Evolutionary conservation across 768 basidiomycete genomes (phyloP).

Genomic region (Holtermanniella nyarrowii): DNA sequence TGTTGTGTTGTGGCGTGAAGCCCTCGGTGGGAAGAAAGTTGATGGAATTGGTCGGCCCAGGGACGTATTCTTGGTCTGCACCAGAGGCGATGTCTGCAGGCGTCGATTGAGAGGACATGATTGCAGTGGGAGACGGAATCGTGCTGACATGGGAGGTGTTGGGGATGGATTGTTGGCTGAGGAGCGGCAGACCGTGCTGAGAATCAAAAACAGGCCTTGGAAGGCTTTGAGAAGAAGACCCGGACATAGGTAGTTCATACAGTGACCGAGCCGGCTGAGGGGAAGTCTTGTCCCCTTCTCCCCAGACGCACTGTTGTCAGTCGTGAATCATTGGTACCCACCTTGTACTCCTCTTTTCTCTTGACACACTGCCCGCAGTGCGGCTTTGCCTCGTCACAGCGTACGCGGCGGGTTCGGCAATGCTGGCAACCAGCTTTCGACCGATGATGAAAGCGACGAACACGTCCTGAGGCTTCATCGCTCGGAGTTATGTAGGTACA

Average conservation of each 20-base stretch:
- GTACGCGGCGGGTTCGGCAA: slow-evolving; percentile 3
- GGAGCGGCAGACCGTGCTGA: background rate
- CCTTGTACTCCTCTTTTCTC: background rate
- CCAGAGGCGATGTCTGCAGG: too few relatives aligned
- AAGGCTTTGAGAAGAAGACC: background rate
- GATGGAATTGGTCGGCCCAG: too few relatives aligned
- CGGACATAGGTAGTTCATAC: background rate
- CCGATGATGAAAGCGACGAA: slow-evolving; percentile 3
- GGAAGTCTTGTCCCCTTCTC: background rate
- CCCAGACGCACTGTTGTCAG: background rate
- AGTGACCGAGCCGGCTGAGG: background rate
- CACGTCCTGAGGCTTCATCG: background rate
- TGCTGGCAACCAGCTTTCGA: slow-evolving; percentile 2
- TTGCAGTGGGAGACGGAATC: too few relatives aligned
- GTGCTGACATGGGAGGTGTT: too few relatives aligned
- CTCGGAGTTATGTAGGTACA: background rate
- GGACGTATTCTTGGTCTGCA: too few relatives aligned
- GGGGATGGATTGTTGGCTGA: background rate
- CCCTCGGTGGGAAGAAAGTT: too few relatives aligned
- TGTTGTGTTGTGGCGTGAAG: too few relatives aligned
- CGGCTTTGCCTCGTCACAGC: slow-evolving; percentile 6
- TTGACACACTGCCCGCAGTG: slow-evolving; percentile 5
- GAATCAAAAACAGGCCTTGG: background rate
- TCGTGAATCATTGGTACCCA: background rate
- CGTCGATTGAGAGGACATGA: too few relatives aligned